phyloP scores from a whole-genome alignment of 2,329 filamentous ascomycete genomes.

The Fusarium floridanum region DNA sequence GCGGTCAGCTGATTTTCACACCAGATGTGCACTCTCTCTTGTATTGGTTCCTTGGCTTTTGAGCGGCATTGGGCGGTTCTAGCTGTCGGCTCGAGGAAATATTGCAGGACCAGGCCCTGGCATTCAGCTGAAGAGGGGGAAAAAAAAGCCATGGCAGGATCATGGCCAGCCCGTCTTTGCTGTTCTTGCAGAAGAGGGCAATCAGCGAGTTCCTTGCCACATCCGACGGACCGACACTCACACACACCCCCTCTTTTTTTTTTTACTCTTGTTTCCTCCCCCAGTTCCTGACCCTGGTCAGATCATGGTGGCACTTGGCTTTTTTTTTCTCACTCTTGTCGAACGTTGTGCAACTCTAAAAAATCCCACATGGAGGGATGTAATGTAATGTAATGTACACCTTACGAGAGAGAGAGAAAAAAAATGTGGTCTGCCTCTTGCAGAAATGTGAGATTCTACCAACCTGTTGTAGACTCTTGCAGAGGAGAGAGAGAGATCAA shows the following conservation, averaged over 20 bases:
- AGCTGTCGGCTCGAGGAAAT: not conserved
- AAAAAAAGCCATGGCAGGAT: not conserved
- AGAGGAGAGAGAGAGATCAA: not conserved
- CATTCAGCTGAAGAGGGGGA: not conserved
- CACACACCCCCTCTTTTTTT: not conserved
- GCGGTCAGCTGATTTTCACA: not conserved
- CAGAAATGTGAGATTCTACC: not conserved
- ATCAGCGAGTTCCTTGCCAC: not conserved
- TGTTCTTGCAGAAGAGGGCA: not conserved
- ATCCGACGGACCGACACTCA: not conserved
- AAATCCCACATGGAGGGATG: not conserved
- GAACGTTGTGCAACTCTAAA: constrained; percentile 2
- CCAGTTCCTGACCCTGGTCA: constrained; percentile 3
- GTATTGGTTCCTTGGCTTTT: not conserved
- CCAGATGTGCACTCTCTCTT: not conserved
- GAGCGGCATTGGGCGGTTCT: not conserved
- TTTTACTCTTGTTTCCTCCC: not conserved
- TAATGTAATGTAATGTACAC: not conserved
- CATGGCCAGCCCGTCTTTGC: not conserved
- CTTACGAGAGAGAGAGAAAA: not conserved
- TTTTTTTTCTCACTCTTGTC: not conserved
- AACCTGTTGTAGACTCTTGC: not conserved
- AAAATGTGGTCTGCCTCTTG: not conserved
- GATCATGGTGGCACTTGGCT: constrained; percentile 8
- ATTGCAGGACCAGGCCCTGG: not conserved